Evolutionary conservation across 1,284 basidiomycete genomes (phyloP).

Genomic region (Calocybe gambosa): DNA sequence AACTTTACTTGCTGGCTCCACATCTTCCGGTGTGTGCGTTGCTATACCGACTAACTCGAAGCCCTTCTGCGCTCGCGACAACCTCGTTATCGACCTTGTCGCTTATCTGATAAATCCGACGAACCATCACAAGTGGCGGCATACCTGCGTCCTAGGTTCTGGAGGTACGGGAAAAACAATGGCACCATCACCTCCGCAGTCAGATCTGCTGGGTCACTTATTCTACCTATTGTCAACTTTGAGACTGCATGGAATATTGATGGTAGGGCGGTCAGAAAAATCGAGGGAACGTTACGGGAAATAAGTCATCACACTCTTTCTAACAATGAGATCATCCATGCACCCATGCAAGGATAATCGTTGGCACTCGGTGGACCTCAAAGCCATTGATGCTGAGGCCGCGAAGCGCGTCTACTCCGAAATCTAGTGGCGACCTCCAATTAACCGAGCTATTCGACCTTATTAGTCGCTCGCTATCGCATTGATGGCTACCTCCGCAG

Average conservation of each 20-base stretch:
- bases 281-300: too few species aligned
- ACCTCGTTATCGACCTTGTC: not conserved
- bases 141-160: conserved; percentile 23
- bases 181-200: conserved; percentile 17
- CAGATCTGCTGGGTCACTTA: conserved; percentile 2
- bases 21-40: not conserved
- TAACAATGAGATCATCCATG: too few species aligned
- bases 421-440: conserved; percentile 12
- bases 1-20: not conserved
- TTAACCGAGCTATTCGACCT: conserved; percentile 18
- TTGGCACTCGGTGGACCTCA: too few species aligned
- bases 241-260: conserved; percentile 10
- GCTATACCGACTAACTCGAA: conserved; percentile 13
- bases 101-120: conserved; percentile 1
- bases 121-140: conserved; percentile 1
- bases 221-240: conserved; percentile 17
- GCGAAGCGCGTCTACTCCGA: conserved; percentile 16
- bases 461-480: conserved; percentile 19
- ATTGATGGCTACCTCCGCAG: conserved; percentile 2
- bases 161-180: conserved; percentile 34
- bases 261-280: too few species aligned
- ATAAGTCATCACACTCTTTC: too few species aligned
- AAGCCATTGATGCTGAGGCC: conserved; percentile 9
- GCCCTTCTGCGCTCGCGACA: conserved; percentile 17
- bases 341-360: too few species aligned